Evolutionary conservation across 1,284 basidiomycete genomes (phyloP).

Genomic region (Salmacisia buchloeana): DNA sequence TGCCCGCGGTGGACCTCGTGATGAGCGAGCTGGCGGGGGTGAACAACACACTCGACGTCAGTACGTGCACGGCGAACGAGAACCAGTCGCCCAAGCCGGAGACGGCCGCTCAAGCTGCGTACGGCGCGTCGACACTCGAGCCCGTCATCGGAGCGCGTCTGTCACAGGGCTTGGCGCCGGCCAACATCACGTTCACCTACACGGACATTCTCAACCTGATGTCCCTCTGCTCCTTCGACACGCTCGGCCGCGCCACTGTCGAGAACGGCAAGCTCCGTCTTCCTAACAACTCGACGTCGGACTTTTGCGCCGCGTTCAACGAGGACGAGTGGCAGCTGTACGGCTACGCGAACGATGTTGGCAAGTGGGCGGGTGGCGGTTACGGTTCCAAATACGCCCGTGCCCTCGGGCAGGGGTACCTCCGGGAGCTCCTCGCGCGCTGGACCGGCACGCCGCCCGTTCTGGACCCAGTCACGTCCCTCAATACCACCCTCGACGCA

Average conservation of each 20-base stretch:
- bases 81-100: constrained; percentile 11
- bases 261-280: constrained; percentile 14
- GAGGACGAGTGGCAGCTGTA: constrained; percentile 17
- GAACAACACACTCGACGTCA: constrained; percentile 25
- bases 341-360: constrained; percentile 18
- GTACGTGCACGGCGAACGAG: constrained; percentile 15
- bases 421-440: constrained; percentile 21
- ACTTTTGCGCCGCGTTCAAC: constrained; percentile 18
- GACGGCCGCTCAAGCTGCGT: constrained; percentile 13
- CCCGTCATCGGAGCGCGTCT: constrained; percentile 17
- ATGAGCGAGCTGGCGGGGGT: constrained; percentile 13
- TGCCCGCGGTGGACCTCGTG: constrained; percentile 14
- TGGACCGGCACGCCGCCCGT: constrained; percentile 7
- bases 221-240: constrained; percentile 19
- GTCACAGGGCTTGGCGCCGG: constrained; percentile 4
- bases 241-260: constrained; percentile 15
- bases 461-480: constrained; percentile 12
- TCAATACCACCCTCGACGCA: constrained; percentile 22
- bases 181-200: constrained; percentile 14
- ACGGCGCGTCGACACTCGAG: constrained; percentile 15
- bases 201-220: constrained; percentile 18
- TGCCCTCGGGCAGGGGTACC: constrained; percentile 14
- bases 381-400: constrained; percentile 20
- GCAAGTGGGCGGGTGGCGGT: constrained; percentile 21
- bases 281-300: background rate